Evolutionary conservation across 306 rosid species (phyloP).

Genomic region (Cicer judaicum): DNA sequence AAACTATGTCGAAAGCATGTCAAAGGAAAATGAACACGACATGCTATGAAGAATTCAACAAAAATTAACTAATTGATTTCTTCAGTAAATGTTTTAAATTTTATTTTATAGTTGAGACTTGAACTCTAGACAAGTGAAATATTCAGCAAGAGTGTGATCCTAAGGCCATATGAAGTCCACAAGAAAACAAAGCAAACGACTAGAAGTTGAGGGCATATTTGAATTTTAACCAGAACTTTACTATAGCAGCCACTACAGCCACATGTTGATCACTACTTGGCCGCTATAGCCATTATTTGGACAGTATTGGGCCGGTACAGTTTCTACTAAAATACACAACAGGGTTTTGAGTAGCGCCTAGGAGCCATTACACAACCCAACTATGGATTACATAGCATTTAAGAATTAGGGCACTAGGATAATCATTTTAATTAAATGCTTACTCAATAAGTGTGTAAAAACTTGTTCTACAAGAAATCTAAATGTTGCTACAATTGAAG

Average conservation of each 20-base stretch:
- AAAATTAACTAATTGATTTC: neutral
- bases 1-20: neutral
- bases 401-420: neutral
- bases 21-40: conserved; percentile 10
- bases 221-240: neutral
- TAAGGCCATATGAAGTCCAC: neutral
- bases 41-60: neutral
- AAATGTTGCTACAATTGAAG: neutral
- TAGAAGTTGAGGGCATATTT: neutral
- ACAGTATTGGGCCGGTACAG: neutral
- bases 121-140: neutral
- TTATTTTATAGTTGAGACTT: neutral
- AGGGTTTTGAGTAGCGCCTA: neutral
- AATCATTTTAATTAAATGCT: neutral
- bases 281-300: neutral
- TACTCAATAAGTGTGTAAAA: neutral
- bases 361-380: neutral
- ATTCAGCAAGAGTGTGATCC: too few species aligned
- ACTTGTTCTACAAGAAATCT: neutral
- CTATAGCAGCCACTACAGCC: neutral
- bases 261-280: neutral
- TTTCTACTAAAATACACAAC: neutral
- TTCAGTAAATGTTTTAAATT: neutral
- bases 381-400: neutral
- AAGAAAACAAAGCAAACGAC: neutral